These are phyloP conservation scores for Quercus glauca DNA, from an alignment of 306 rosid species.

Conservation along the genomic window DNA sequence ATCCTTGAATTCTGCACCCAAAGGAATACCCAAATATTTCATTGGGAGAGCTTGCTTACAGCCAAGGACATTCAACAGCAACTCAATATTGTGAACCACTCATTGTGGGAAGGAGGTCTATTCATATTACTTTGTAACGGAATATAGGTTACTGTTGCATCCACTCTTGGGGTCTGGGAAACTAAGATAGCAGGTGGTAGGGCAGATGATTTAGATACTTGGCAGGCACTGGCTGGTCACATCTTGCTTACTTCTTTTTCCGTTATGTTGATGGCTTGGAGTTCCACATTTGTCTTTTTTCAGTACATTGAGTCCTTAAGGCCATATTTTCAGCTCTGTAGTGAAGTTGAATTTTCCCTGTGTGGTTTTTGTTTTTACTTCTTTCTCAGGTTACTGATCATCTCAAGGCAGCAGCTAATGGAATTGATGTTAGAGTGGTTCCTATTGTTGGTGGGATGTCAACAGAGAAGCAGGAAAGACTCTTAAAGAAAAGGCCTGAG, in stretches of 20 bases:
- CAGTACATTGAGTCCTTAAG: not conserved
- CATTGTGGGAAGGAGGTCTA: not conserved
- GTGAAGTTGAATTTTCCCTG: not conserved
- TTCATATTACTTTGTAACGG: not conserved
- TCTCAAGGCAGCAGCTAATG: constrained; percentile 64
- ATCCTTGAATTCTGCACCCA: too few relatives aligned
- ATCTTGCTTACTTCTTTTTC: too few relatives aligned
- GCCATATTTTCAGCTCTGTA: not conserved
- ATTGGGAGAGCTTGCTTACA: too few relatives aligned
- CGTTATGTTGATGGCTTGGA: not conserved
- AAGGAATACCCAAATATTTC: too few relatives aligned
- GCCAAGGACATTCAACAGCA: too few relatives aligned
- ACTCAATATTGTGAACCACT: too few relatives aligned
- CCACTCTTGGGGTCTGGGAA: not conserved
- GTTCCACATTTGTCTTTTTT: not conserved
- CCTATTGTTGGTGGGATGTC: constrained; percentile 96
- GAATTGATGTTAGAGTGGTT: constrained; percentile 65
- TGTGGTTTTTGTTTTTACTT: not conserved
- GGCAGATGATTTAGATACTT: not conserved
- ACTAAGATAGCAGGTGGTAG: not conserved
- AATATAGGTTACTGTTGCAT: not conserved
- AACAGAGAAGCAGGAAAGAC: constrained; percentile 87
- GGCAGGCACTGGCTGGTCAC: too few relatives aligned
- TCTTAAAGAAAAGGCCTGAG: constrained; percentile 75
- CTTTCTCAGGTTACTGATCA: constrained; percentile 74